Evolutionary conservation across 1,139 yeast genomes (phyloP), one percentile per base, ranked within the genome.

Genomic region (Kodamaea derodonti): DNA sequence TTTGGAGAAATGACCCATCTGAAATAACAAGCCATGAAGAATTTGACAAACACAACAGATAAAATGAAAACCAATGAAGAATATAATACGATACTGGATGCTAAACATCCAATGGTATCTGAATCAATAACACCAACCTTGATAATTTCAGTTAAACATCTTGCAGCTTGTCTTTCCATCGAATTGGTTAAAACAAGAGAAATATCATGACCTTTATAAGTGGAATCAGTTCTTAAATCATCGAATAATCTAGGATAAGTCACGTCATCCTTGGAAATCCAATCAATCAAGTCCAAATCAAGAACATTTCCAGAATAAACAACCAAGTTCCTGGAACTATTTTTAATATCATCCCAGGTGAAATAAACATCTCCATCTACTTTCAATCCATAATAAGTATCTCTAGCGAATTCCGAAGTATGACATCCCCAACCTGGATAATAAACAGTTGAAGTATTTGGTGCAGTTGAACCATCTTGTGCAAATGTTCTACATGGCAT

Each of bases 71-170:
- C 81, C 52, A 92, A 71, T 0, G 97, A 84, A 12, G 83, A 75
- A 47, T 80, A 78, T 42, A 92, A 72, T 2, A 90, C 96, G 31
- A 88, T 80, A 42, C 77, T 69, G 1, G 97, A 86, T 0, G 97
- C 95, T 58, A 92, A 80, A 62, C 98, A 92, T n/a, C 98, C 98
- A 51, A 92, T 79, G 10, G 95, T 80, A 36, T 86, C 88, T 1
- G 94, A 78, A 55, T 92, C 97, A 37, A 92, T 78, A 31, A 78
- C 80, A 16, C 98, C 98, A 15, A 90, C 95, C 60, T 83, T 86
- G 37, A 85, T 69, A 38, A 86, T 84, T 58, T 92, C 97, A n/a
- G 84, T 69, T 36, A 92, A 66, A 60, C 98, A 92, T 50, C 81
- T 76, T 12, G 94, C 94, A 7, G 80, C 77, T 48, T 75, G 73